phyloP scores from a whole-genome alignment of 2,329 filamentous ascomycete genomes.

The Coniochaeta pulveracea region DNA sequence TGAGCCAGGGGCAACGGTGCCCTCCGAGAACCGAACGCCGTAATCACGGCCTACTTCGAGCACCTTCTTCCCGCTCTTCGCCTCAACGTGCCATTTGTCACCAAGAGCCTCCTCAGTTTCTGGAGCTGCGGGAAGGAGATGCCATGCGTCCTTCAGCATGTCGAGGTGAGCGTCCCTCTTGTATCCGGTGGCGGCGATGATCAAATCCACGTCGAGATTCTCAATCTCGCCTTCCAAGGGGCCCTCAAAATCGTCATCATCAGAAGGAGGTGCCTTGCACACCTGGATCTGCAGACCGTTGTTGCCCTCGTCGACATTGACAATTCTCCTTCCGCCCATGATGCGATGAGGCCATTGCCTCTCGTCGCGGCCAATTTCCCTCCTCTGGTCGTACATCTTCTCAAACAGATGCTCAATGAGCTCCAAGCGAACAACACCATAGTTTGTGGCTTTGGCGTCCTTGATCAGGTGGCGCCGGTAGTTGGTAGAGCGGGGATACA shows the following conservation, averaged over 20 bases:
- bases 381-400: conserved; percentile 74
- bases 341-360: conserved; percentile 74
- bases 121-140: conserved; percentile 45
- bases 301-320: conserved; percentile 43
- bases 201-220: conserved; percentile 61
- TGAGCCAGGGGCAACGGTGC: conserved; percentile 57
- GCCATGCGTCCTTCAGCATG: conserved; percentile 57
- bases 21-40: conserved; percentile 57
- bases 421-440: conserved; percentile 84
- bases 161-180: conserved; percentile 64
- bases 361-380: conserved; percentile 58
- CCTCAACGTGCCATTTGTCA: conserved; percentile 11
- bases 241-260: conserved; percentile 13
- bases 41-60: conserved; percentile 72
- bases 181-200: conserved; percentile 86
- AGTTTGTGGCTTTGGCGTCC: conserved; percentile 79
- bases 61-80: conserved; percentile 17
- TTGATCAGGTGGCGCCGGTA: conserved; percentile 50
- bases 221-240: conserved; percentile 34
- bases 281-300: conserved; percentile 46
- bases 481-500: conserved; percentile 56
- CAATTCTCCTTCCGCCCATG: conserved; percentile 55
- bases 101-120: conserved; percentile 4
- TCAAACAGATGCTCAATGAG: conserved; percentile 85
- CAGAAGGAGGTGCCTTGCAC: conserved; percentile 29